A percentile compares a stretch with the other conserved stretches of the same genome.
These are phyloP conservation scores for Antrodiella citrinella DNA, from an alignment of 768 basidiomycete genomes.

Conservation along the genomic window DNA sequence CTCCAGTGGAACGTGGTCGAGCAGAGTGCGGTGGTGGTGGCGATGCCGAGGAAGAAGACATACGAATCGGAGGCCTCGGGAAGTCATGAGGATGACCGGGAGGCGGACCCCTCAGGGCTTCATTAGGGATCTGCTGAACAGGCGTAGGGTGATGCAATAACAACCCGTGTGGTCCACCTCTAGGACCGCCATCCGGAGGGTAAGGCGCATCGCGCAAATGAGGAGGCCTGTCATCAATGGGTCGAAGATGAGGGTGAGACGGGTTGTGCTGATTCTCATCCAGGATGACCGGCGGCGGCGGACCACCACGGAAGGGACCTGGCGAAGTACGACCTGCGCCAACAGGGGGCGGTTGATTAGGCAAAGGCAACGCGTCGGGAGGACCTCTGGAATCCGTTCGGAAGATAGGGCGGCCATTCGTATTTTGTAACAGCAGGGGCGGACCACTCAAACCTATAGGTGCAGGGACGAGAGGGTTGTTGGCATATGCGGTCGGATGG, in stretches of 20 bases:
- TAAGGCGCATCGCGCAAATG: no score
- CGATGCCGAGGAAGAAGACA: no score
- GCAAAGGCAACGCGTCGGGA: no score
- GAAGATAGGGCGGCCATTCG: slow-evolving; percentile 45
- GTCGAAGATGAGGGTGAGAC: slow-evolving; percentile 65
- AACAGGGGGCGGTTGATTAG: slow-evolving; percentile 31
- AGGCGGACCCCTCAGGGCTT: no score
- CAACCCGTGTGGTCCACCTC: no score
- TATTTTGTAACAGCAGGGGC: slow-evolving; percentile 52
- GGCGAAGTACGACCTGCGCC: slow-evolving; percentile 51
- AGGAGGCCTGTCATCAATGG: slow-evolving; percentile 48
- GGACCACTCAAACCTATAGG: slow-evolving; percentile 56
- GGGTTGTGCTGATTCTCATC: slow-evolving; percentile 62
- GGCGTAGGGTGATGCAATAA: no score
- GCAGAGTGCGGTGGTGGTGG: no score
- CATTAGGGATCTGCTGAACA: no score
- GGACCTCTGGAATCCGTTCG: slow-evolving; percentile 58
- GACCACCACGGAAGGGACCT: slow-evolving; percentile 74
- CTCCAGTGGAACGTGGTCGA: no score
- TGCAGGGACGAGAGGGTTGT: slow-evolving; percentile 63
- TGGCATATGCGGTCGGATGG: slow-evolving; percentile 91
- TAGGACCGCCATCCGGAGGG: no score
- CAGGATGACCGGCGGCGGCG: slow-evolving; percentile 72
- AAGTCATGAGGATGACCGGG: no score
- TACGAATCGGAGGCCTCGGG: no score